Evolutionary conservation across 2,329 filamentous ascomycete genomes (phyloP), one percentile per base, ranked within the genome.

Genomic region (Grosmannia serpens): DNA sequence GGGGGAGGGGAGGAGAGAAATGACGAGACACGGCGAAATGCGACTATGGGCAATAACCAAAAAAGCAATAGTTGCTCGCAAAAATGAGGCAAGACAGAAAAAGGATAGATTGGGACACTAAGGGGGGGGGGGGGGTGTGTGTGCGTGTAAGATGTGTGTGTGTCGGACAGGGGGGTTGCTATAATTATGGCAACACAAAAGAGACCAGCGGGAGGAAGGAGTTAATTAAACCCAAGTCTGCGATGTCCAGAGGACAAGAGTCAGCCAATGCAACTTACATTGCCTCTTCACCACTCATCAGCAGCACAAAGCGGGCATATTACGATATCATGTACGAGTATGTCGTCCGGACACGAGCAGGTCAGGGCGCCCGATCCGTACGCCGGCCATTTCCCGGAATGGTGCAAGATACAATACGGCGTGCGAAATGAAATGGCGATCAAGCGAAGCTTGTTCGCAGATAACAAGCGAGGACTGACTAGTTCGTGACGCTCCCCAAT

Each of bases 171-270:
- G 38, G 53, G 41, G 27, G 8, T 52, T 51, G 46, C 24, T 44
- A 44, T 57, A 44, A 57, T 57, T 51, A 57, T 52, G 55, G 47
- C 55, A 56, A 47, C 55, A 56, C 55, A 56, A n/a, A 33, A 52
- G 50, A 52, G 50, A 55, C 33, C 52, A 33, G 27, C 13, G 26
- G 22, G n/a, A 27, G 11, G 49, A 10, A 46, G 38, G 26, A 55
- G 53, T 55, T 55, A 46, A 55, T 55, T 47, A 31, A 55, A 55
- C 22, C 26, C 22, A 11, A 55, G 52, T 53, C 20, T 53, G 50
- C 29, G 29, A 53, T 53, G 31, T 20, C 4, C 50, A 53, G 41
- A 20, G 17, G 53, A 46, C 13, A 29, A 20, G n/a, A 41, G 24
- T 11, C 33, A n/a, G 29, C 52, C 52, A 53, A 53, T 53, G 33